Evolutionary conservation across 495 filamentous ascomycete species (phyloP), one percentile per base, ranked within the genome.

Genomic region (Hypoxylon crocopeplum): DNA sequence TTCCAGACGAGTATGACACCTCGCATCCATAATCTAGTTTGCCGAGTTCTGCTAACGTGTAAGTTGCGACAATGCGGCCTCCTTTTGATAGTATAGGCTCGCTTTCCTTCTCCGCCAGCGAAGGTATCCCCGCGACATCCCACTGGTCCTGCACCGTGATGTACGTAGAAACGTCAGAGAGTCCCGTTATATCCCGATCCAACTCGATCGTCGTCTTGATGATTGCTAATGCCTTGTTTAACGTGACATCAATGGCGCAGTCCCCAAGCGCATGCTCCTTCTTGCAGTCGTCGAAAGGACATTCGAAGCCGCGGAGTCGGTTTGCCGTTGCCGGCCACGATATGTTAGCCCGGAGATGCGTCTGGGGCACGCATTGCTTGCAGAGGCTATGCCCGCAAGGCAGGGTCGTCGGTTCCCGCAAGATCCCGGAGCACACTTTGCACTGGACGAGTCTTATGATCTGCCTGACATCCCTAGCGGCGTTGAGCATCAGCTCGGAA

Each of bases 331-430:
- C 82, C 0, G 90, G 90, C 73, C 92, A 96, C 8, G 90, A 85
- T 36, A 95, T 87, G 53, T 88, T 83, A 51, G 75, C 75, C 20
- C 91, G 81, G 16, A 71, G 63, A 59, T 84, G 82, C 4, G 83
- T 64, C 24, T 80, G 69, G 5, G 93, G 92, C 1, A 96, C 74
- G 72, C 93, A 97, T 13, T 66, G 67, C 54, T 82, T 84, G 73
- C 93, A 97, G 5, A 96, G 61, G 5, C 87, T 83, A 68, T 88
- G 84, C 2, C 93, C 92, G 67, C 93, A 97, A 2, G 92, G 92
- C 13, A 97, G 75, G 3, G 89, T 90, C 36, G 90, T 76, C 10
- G 93, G 91, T 0, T 80, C 76, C 22, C 72, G 79, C 2, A 93
- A 75, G 2, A 88, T 89, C 11, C 73, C 75, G 8, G 88, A 90